Evolutionary conservation across 2,329 filamentous ascomycete genomes (phyloP).

Genomic region (Aspergillus spinulosporus): DNA sequence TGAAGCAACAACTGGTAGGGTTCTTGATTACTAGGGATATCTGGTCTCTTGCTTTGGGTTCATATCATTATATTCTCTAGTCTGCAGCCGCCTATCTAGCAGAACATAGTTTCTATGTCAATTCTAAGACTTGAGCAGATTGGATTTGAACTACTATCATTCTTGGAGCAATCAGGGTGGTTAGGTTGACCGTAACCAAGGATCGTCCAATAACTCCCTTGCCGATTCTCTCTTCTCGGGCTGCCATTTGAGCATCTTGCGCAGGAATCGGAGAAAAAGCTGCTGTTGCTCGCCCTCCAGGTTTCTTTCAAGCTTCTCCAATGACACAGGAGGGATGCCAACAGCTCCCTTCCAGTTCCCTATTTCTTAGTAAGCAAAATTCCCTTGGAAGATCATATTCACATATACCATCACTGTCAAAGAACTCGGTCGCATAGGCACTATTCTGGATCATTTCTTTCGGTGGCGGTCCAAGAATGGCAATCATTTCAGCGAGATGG

Average conservation of each 20-base stretch:
- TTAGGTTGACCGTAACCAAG: slow-evolving; percentile 17
- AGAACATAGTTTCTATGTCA: too few relatives aligned
- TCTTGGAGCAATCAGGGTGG: too few relatives aligned
- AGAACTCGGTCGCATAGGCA: not conserved
- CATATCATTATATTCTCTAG: too few relatives aligned
- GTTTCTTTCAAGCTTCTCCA: slow-evolving; percentile 21
- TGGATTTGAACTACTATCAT: too few relatives aligned
- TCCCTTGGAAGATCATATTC: too few relatives aligned
- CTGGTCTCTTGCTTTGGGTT: too few relatives aligned
- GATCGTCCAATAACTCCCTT: slow-evolving; percentile 21
- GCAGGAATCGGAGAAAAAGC: slow-evolving; percentile 23
- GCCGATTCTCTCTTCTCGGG: slow-evolving; percentile 21
- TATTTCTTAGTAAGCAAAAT: not conserved
- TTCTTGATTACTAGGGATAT: too few relatives aligned
- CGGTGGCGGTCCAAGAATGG: slow-evolving; percentile 20
- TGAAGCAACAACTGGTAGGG: too few relatives aligned
- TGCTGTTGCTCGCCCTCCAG: slow-evolving; percentile 16
- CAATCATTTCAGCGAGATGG: slow-evolving; percentile 28
- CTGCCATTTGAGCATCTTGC: slow-evolving; percentile 25
- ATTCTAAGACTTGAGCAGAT: too few relatives aligned
- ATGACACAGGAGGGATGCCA: slow-evolving; percentile 15
- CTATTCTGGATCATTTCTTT: slow-evolving; percentile 17
- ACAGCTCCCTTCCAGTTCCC: slow-evolving; percentile 20
- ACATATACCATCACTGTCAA: not conserved
- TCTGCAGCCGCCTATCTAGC: too few relatives aligned